phyloP scores from a whole-genome alignment of 805 yeast species.

The Saccharomyces jurei region DNA sequence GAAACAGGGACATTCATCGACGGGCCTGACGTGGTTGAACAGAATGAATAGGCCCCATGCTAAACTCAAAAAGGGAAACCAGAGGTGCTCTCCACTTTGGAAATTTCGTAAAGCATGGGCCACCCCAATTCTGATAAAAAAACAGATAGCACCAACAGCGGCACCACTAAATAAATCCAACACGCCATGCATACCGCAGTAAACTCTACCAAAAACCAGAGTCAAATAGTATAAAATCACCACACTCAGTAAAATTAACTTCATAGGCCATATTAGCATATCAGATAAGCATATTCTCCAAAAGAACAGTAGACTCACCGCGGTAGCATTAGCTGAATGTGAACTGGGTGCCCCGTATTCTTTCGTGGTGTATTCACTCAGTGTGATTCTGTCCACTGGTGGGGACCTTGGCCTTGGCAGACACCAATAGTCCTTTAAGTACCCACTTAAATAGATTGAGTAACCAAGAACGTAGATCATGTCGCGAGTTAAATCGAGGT shows the following conservation, averaged over 20 bases:
- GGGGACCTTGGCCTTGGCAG: slow-evolving; percentile 91
- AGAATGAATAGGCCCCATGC: slow-evolving; percentile 43
- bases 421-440: slow-evolving; percentile 76
- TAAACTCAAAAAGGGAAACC: slow-evolving; percentile 34
- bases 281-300: slow-evolving; percentile 14
- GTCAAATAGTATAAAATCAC: slow-evolving; percentile 47
- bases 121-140: slow-evolving; percentile 34
- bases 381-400: slow-evolving; percentile 79
- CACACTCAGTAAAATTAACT: slow-evolving; percentile 12
- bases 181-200: slow-evolving; percentile 98
- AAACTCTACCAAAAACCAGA: slow-evolving; percentile 71
- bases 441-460: slow-evolving; percentile 61
- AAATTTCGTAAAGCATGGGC: slow-evolving; percentile 35
- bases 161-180: slow-evolving; percentile 66
- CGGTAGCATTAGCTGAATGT: slow-evolving; percentile 89
- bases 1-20: slow-evolving; percentile 95
- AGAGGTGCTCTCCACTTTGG: slow-evolving; percentile 19
- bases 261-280: slow-evolving; percentile 1
- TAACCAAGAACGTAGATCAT: slow-evolving; percentile 56
- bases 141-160: slow-evolving; percentile 49
- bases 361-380: slow-evolving; percentile 79
- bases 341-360: slow-evolving; percentile 95
- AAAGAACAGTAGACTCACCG: slow-evolving; percentile 52
- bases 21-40: slow-evolving; percentile 71
- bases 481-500: slow-evolving; percentile 50